Evolutionary conservation across 148 eudicot species (phyloP).

Genomic region (Pharnaceum exiguum): DNA sequence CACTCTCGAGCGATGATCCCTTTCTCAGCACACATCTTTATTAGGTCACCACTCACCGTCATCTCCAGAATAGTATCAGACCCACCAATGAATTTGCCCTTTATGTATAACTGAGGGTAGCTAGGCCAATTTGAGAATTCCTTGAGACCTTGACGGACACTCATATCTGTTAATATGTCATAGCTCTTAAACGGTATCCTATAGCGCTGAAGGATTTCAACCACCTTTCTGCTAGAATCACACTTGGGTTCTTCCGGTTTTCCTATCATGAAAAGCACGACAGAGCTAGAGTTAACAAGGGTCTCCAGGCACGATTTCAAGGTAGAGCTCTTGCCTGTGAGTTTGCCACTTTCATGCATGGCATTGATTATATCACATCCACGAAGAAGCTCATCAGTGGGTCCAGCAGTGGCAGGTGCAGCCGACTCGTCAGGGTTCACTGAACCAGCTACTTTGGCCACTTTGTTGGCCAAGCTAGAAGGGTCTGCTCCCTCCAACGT

Average conservation of each 20-base stretch:
- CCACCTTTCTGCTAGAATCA: slow-evolving; percentile 90
- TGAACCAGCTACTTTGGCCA: slow-evolving; percentile 73
- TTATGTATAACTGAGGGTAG: slow-evolving; percentile 88
- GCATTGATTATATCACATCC: slow-evolving; percentile 75
- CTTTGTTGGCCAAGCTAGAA: slow-evolving; percentile 90
- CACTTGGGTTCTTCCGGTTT: slow-evolving; percentile 82
- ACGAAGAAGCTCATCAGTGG: slow-evolving; percentile 86
- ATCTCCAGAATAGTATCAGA: slow-evolving; percentile 91
- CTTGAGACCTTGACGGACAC: slow-evolving; percentile 93
- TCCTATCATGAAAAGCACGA: slow-evolving; percentile 95
- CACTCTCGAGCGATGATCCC: slow-evolving; percentile 32
- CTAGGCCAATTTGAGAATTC: slow-evolving; percentile 96
- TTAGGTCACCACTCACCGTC: slow-evolving; percentile 91
- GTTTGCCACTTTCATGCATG: slow-evolving; percentile 86
- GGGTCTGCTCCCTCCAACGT: slow-evolving; percentile 96
- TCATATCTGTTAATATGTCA: slow-evolving; percentile 75
- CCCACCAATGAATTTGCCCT: slow-evolving; percentile 93
- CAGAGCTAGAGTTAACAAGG: slow-evolving; percentile 56
- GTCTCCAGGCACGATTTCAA: slow-evolving; percentile 43
- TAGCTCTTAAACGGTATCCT: slow-evolving; percentile 58
- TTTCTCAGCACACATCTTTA: slow-evolving; percentile 50
- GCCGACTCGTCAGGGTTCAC: slow-evolving; percentile 63
- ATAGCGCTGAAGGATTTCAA: slow-evolving; percentile 77
- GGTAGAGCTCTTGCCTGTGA: slow-evolving; percentile 60
- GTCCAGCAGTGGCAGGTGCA: slow-evolving; percentile 94